Percentiles rank a stretch among this genome's conserved stretches.
Evolutionary conservation across 1,284 basidiomycete species (phyloP).

Genomic region (Vanrija sp.): DNA sequence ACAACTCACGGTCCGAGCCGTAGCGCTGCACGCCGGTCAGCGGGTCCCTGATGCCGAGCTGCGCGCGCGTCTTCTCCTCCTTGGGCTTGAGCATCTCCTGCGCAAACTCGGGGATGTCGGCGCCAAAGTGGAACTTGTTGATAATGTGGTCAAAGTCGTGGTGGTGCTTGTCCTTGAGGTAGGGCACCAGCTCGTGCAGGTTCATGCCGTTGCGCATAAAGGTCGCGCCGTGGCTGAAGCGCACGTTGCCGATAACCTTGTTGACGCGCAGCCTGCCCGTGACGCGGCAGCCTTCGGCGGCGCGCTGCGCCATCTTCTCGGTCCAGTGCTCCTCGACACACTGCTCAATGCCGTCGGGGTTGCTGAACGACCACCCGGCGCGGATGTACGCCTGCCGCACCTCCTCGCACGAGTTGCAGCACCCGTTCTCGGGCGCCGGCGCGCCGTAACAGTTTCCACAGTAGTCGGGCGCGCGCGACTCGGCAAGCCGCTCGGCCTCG

Average conservation of each 20-base stretch:
- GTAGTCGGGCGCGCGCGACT: slow-evolving; percentile 61
- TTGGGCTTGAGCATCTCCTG: slow-evolving; percentile 62
- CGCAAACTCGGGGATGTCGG: slow-evolving; percentile 55
- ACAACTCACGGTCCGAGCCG: slow-evolving; percentile 57
- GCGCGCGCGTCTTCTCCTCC: slow-evolving; percentile 61
- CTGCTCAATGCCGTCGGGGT: slow-evolving; percentile 88
- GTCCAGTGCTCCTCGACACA: slow-evolving; percentile 94
- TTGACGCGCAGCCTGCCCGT: slow-evolving; percentile 88
- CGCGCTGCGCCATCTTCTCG: slow-evolving; percentile 86
- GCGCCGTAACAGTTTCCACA: slow-evolving; percentile 99
- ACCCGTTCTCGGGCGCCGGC: slow-evolving; percentile 70
- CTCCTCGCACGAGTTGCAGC: slow-evolving; percentile 95
- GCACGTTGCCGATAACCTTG: slow-evolving; percentile 83
- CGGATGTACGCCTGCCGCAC: slow-evolving; percentile 86
- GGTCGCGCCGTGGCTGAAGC: slow-evolving; percentile 77
- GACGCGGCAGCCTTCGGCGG: slow-evolving; percentile 90
- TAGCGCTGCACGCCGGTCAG: slow-evolving; percentile 67
- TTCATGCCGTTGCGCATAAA: slow-evolving; percentile 83
- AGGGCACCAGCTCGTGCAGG: slow-evolving; percentile 87
- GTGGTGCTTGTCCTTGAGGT: slow-evolving; percentile 77
- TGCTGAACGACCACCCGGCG: slow-evolving; percentile 90
- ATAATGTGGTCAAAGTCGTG: slow-evolving; percentile 94
- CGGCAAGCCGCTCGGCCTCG: slow-evolving; percentile 75
- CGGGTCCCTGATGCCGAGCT: slow-evolving; percentile 76
- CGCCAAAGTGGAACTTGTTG: slow-evolving; percentile 75